These are phyloP conservation scores for Calophaca sinica DNA, from an alignment of 306 rosid genomes.

Conservation along the genomic window DNA sequence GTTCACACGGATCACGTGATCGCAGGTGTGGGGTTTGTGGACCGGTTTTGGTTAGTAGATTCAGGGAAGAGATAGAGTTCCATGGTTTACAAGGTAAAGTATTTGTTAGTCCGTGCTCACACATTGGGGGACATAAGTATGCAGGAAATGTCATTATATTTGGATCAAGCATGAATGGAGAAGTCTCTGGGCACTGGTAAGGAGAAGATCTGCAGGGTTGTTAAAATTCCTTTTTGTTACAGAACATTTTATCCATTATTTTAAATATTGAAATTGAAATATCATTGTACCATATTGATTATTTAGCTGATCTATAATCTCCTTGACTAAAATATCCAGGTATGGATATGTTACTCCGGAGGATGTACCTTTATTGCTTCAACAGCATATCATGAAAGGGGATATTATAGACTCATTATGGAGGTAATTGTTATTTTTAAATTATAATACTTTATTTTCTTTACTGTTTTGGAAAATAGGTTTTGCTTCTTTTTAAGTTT, in stretches of 20 bases:
- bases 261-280: background rate
- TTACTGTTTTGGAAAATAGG: slow-evolving; percentile 21
- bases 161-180: no score
- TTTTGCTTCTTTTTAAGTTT: slow-evolving; percentile 3
- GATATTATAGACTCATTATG: slow-evolving; percentile 73
- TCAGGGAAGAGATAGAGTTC: no score
- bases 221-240: slow-evolving; percentile 12
- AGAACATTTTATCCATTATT: slow-evolving; percentile 15
- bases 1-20: slow-evolving; percentile 88
- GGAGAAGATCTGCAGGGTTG: slow-evolving; percentile 34
- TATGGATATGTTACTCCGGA: slow-evolving; percentile 96
- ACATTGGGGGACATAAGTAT: no score
- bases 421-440: slow-evolving; percentile 73
- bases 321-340: no score
- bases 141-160: no score
- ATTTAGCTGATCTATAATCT: slow-evolving; percentile 7
- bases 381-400: slow-evolving; percentile 77
- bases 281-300: slow-evolving; percentile 31
- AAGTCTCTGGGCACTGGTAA: slow-evolving; percentile 91
- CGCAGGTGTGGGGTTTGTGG: no score
- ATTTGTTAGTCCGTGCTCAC: no score
- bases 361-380: slow-evolving; percentile 78
- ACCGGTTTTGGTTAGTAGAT: no score
- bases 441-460: slow-evolving; percentile 8
- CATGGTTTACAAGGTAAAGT: no score